Evolutionary conservation across 768 basidiomycete genomes (phyloP), one percentile per base, ranked within the genome.

Genomic region (Calvatia gigantea): DNA sequence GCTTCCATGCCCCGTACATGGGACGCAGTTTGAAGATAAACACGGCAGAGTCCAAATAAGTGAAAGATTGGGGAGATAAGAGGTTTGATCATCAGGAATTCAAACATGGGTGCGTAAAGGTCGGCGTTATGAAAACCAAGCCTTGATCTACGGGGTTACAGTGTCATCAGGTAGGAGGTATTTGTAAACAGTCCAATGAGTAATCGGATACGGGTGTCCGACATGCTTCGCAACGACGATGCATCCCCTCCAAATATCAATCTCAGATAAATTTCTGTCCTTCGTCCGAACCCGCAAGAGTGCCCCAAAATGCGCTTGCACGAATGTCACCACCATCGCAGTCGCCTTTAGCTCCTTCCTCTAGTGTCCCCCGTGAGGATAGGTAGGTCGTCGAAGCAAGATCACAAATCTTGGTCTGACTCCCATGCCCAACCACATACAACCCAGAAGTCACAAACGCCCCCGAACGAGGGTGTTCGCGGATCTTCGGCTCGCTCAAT

Each of bases 241-340:
- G 4, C 62, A 60, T 0, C 85, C 87, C 2, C 77, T 83, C 51
- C 78, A 69, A 35, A 89, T 73, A 64, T 98, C 92, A 53, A 96
- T 60, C 74, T 97, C 94, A 60, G 87, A 77, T 21, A 99, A 57
- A 67, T 89, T 85, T 0, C 96, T 96, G 23, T 96, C 93, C 71
- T 90, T 94, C 27, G 92, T 92, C 3, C 95, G 96, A 9, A 87
- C 71, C 95, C 95, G 98, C 2, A 94, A 62, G 52, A 82, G 77
- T 28, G 75, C 75, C 2, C 89, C 91, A 15, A 79, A 73, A 50
- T 86, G 81, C 0, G 60, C 70, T n/a, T 70, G 61, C 8, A 67
- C 61, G 1, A 59, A 62, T 2, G 78, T 76, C 0, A 94, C 91
- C 68, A 87, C 92, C 70, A 96, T 77, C 19, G 86, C 83, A 1